A percentile compares a stretch with the other conserved stretches of the same genome.
Conservation (phyloP, 495 filamentous ascomycete genomes). For the Aspergillus olivimuriae region DNA sequence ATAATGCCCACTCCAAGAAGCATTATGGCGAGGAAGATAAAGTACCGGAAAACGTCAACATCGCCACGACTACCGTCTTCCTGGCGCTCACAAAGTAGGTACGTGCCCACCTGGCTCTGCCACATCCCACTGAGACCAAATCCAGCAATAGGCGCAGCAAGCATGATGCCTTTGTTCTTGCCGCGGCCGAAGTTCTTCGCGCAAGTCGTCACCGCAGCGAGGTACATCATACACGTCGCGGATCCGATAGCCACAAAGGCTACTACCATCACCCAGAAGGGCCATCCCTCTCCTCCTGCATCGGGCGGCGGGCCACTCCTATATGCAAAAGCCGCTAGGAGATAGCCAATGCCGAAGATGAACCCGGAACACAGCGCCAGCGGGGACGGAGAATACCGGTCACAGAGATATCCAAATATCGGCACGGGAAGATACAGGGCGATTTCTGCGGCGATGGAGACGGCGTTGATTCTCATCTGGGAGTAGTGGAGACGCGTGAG, state of each 20-base stretch:
- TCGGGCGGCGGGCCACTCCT: slow-evolving; percentile 50
- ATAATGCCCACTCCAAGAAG: slow-evolving; percentile 64
- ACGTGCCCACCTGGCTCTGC: slow-evolving; percentile 81
- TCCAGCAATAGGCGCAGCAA: slow-evolving; percentile 84
- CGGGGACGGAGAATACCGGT: slow-evolving; percentile 72
- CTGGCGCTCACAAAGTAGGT: slow-evolving; percentile 60
- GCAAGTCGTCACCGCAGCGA: slow-evolving; percentile 82
- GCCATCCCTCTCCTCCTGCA: slow-evolving; percentile 56
- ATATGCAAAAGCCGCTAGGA: slow-evolving; percentile 76
- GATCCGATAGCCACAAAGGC: slow-evolving; percentile 77
- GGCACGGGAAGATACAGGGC: slow-evolving; percentile 86
- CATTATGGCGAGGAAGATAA: slow-evolving; percentile 68
- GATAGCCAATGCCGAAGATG: slow-evolving; percentile 75
- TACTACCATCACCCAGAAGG: slow-evolving; percentile 74
- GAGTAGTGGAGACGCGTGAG: slow-evolving; percentile 76
- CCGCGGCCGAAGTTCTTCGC: slow-evolving; percentile 95
- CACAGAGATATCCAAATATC: slow-evolving; percentile 83
- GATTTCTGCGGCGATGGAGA: slow-evolving; percentile 76
- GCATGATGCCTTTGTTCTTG: slow-evolving; percentile 78
- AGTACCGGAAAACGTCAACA: slow-evolving; percentile 80
- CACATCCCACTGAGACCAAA: slow-evolving; percentile 94
- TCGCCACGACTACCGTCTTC: slow-evolving; percentile 63
- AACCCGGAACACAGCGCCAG: slow-evolving; percentile 64
- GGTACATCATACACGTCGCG: slow-evolving; percentile 81
- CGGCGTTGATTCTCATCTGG: slow-evolving; percentile 84